Conservation (phyloP, 2,329 filamentous ascomycete species). For the Claviceps sp. region DNA sequence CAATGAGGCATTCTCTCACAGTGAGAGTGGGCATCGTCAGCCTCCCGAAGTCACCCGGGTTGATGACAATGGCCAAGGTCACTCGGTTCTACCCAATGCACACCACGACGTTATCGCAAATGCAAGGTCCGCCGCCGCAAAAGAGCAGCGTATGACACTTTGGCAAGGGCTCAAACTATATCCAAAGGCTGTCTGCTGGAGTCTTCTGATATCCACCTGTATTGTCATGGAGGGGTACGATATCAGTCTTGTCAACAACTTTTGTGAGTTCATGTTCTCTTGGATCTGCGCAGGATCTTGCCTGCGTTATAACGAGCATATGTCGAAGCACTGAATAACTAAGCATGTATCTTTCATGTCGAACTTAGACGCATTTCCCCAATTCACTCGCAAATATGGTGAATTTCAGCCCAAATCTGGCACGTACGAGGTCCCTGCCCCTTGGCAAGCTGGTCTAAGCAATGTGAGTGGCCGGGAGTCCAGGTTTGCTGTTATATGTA, state of each 20-base stretch:
- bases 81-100: constrained; percentile 12
- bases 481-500: neutral
- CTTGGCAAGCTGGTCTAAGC: constrained; percentile 49
- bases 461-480: constrained; percentile 24
- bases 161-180: constrained; percentile 68
- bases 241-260: constrained; percentile 67
- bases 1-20: neutral
- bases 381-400: constrained; percentile 47
- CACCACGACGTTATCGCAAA: constrained; percentile 20
- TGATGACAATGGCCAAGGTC: constrained; percentile 9
- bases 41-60: constrained; percentile 4
- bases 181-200: constrained; percentile 77
- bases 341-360: neutral
- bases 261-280: constrained; percentile 34
- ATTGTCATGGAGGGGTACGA: constrained; percentile 91
- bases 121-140: constrained; percentile 35
- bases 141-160: constrained; percentile 58
- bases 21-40: neutral
- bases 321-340: too few species aligned
- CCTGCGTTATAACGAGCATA: neutral
- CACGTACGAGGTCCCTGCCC: constrained; percentile 41
- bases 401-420: constrained; percentile 27
- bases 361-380: constrained; percentile 33
- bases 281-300: neutral
- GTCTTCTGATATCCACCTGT: constrained; percentile 73